These are phyloP conservation scores for Rhizoctonia solani DNA, from an alignment of 1,284 basidiomycete species.

Conservation along the genomic window DNA sequence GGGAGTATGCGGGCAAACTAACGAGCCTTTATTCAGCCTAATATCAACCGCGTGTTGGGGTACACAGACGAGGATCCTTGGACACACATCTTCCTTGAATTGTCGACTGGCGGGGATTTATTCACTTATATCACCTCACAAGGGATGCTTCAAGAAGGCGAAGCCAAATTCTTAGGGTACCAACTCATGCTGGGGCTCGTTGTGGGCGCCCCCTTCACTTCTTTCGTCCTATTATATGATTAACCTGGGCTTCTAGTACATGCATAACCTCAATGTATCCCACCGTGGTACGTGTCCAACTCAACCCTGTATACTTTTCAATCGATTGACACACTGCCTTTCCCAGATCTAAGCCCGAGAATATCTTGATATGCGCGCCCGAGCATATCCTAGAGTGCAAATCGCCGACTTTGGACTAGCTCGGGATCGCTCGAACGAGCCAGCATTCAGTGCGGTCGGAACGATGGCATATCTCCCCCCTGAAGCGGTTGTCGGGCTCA, in stretches of 20 bases:
- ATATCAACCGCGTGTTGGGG: conserved; percentile 39
- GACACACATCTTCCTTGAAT: conserved; percentile 70
- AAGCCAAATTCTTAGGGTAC: conserved; percentile 82
- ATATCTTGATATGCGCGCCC: conserved; percentile 74
- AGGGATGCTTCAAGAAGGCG: conserved; percentile 63
- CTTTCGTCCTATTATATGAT: neutral
- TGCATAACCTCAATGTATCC: conserved; percentile 74
- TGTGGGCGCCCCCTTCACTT: conserved; percentile 6
- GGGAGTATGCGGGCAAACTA: too few relatives aligned
- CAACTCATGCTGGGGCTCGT: conserved; percentile 71
- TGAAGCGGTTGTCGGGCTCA: conserved; percentile 75
- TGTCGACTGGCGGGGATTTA: conserved; percentile 76
- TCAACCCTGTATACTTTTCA: conserved; percentile 38
- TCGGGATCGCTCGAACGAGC: conserved; percentile 74
- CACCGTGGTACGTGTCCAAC: conserved; percentile 64
- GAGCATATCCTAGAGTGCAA: conserved; percentile 77
- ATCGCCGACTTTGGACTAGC: conserved; percentile 88
- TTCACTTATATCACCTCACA: conserved; percentile 73
- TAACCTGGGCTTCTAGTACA: conserved; percentile 57
- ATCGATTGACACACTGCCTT: conserved; percentile 10
- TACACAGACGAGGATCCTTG: conserved; percentile 15
- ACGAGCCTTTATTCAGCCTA: conserved; percentile 42
- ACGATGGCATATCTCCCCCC: conserved; percentile 85
- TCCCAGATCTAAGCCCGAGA: conserved; percentile 68
- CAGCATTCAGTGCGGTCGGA: conserved; percentile 66